A percentile compares a stretch with the other conserved stretches of the same genome.
Conservation (phyloP, 352 stramenopile species). For the Thalassiosira livingstoniorum region DNA sequence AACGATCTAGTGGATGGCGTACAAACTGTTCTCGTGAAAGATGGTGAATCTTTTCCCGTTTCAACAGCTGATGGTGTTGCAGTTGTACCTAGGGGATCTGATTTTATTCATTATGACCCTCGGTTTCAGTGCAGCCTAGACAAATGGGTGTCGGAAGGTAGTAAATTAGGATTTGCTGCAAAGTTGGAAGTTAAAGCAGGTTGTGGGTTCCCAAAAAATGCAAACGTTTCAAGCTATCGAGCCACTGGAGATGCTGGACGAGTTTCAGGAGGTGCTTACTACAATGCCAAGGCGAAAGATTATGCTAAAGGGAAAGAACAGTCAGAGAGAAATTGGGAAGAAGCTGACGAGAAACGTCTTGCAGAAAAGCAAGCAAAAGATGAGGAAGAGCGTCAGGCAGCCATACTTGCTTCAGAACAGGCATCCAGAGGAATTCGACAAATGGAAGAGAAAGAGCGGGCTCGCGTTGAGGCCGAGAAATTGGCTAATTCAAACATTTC, state of each 20-base stretch:
- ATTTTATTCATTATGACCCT: slow-evolving; percentile 51
- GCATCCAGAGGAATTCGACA: not conserved
- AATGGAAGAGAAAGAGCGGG: slow-evolving; percentile 17
- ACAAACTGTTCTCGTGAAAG: slow-evolving; percentile 24
- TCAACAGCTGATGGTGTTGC: slow-evolving; percentile 23
- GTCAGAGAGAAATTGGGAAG: not conserved
- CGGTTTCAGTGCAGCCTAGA: slow-evolving; percentile 33
- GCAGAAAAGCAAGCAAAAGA: not conserved
- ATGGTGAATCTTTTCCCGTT: slow-evolving; percentile 32
- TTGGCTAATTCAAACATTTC: not conserved
- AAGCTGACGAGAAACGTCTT: not conserved
- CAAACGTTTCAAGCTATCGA: not conserved
- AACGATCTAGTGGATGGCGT: slow-evolving; percentile 3
- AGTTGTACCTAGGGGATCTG: slow-evolving; percentile 29
- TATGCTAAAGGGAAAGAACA: slow-evolving; percentile 22
- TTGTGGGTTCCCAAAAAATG: slow-evolving; percentile 2
- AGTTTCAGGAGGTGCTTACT: slow-evolving; percentile 23
- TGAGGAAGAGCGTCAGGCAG: not conserved
- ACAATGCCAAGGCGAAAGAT: slow-evolving; percentile 48
- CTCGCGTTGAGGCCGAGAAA: not conserved
- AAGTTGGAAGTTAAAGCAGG: slow-evolving; percentile 46
- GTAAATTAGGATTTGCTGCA: slow-evolving; percentile 46
- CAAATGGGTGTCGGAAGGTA: slow-evolving; percentile 44
- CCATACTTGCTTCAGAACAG: not conserved
- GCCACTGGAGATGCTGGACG: slow-evolving; percentile 10